Evolutionary conservation across 73 alveolate genomes (phyloP), one percentile per base, ranked within the genome.

Genomic region (Uronychia binucleata): DNA sequence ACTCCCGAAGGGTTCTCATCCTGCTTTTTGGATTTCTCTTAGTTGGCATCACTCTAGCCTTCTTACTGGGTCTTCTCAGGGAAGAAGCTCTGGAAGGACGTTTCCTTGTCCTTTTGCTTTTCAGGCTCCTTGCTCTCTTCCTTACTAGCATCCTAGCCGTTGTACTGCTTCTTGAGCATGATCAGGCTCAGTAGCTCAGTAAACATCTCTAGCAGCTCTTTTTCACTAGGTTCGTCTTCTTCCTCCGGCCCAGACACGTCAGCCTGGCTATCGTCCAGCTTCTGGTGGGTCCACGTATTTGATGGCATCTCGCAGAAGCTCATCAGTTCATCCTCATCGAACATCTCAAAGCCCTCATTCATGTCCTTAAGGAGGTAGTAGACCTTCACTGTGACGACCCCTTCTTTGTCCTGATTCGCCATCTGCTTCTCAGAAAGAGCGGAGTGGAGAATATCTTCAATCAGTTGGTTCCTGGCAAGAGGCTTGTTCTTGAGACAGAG

Each of bases 141-240:
- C 5, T 46, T 46, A 46, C 19, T 19, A 46, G 5, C 67, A 11
- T 46, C 19, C 67, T 46, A 5, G 5, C 19, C 67, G 19, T 46
- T 46, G 67, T 11, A 19, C 19, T 46, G 75, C 77, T 85, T 85
- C 32, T 85, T 85, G 1, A 85, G 77, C 33, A 85, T 11, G 26
- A 85, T 85, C 0, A 74, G 25, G 1, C 86, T 75, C 58, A 85
- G 77, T 26, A 85, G 33, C 28, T 85, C 57, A 29, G 91, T 85
- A 30, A 85, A 85, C 86, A 85, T 85, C 11, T 76, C 82, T 1
- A 85, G 31, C 26, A 85, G 58, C n/a, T 85, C 91, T 1, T 77
- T 78, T 26, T 85, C 91, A 76, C 74, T 77, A 8, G 77, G 29
- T 27, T 85, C 91, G 11, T 83, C 90, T 1, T 85, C 91, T 13